Evolutionary conservation across 192 early-diverging fungal species (phyloP), one percentile per base, ranked within the genome.

Genomic region (Diversispora epigaea): DNA sequence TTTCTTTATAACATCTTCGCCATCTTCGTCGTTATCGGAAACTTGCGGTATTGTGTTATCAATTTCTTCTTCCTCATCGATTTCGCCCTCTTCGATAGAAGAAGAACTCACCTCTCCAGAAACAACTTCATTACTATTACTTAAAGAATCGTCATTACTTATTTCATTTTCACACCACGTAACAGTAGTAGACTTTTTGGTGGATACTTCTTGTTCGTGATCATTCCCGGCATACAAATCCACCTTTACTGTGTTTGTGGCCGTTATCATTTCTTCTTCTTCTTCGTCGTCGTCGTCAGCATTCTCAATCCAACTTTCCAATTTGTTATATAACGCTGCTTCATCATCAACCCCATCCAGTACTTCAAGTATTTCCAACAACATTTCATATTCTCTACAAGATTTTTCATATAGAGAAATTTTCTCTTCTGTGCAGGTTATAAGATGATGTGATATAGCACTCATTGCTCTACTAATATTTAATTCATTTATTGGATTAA

Each of bases 391-490:
- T 44, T 75, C 73, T 52, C 40, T n/a, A 32, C 73, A 75, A 15
- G 73, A 75, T 19, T 75, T 75, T 43, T 75, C 73, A 41, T 75
- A 75, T 15, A 63, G 61, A 7, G 43, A 22, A 40, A 75, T 75
- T 65, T 75, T 75, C 54, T 75, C 73, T 75, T 64, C 61, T 21
- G 73, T 75, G 15, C 64, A 61, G n/a, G 73, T 49, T 9, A n/a
- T 75, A 11, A 75, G 15, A 75, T 75, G 73, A n/a, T 62, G 52
- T 41, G 73, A 44, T 19, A 75, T 75, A 21, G 73, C 73, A 47
- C 49, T n/a, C 17, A 41, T 54, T 39, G 62, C 49, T 7, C 25
- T 17, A 3, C 25, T 62, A 41, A 75, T 62, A 39, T 49, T 21
- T 40, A 7, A 11, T 41, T 32, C 21, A 22, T 71, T 55, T 54